These are phyloP conservation scores for Coelastrella sp. DNA, from an alignment of 139 green algal genomes.

Conservation along the genomic window DNA sequence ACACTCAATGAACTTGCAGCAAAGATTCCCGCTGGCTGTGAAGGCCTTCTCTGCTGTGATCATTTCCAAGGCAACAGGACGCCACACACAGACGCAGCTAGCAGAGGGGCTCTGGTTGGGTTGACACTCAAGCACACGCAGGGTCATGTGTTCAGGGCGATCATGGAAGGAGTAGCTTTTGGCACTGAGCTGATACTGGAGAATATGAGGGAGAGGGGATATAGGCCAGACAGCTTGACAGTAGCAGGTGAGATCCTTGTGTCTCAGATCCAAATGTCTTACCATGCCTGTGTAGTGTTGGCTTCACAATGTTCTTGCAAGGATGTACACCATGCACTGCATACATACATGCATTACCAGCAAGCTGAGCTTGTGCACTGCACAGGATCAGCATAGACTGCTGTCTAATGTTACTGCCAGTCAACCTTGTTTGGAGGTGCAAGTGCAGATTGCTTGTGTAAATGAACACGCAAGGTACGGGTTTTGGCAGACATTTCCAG, in stretches of 20 bases:
- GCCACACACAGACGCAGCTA: constrained; percentile 82
- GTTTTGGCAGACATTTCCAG: too few species aligned
- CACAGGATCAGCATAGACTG: too few species aligned
- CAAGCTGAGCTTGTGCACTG: too few species aligned
- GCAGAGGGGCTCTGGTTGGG: constrained; percentile 74
- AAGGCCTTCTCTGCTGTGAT: constrained; percentile 80
- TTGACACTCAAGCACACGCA: constrained; percentile 79
- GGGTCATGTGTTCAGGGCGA: constrained; percentile 79
- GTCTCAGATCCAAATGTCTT: background rate
- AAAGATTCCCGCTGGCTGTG: constrained; percentile 72
- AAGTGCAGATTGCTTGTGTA: too few species aligned
- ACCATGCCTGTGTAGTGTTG: too few species aligned
- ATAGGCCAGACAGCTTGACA: constrained; percentile 18
- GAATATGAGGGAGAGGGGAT: constrained; percentile 65
- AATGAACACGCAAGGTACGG: too few species aligned
- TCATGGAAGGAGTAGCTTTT: constrained; percentile 79
- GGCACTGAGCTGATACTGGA: constrained; percentile 81
- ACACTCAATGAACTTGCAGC: constrained; percentile 72
- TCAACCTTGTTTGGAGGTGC: too few species aligned
- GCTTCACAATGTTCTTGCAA: too few species aligned
- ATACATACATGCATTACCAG: too few species aligned
- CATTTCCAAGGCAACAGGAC: constrained; percentile 91
- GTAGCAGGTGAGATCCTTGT: constrained; percentile 28
- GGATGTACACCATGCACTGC: too few species aligned
- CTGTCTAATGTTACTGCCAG: too few species aligned